Evolutionary conservation across 1,139 yeast species (phyloP), one percentile per base, ranked within the genome.

Genomic region (Pichia sp.): DNA sequence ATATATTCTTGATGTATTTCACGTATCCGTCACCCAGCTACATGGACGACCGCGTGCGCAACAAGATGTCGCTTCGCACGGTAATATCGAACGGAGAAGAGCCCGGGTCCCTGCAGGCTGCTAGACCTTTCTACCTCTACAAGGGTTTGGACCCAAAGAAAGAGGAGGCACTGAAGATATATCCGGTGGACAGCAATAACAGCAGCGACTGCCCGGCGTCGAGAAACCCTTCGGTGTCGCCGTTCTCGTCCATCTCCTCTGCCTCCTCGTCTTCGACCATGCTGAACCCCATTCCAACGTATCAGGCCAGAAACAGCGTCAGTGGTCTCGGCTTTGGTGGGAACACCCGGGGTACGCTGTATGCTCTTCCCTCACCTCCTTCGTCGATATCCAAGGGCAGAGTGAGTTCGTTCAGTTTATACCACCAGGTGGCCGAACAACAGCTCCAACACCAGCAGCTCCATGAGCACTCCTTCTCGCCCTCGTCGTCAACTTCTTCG

Each of bases 101-200:
- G n/a, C 26, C 26, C 26, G 26, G 26, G 26, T 23, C 26, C 26
- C 26, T 23, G 26, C 26, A 23, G 26, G 26, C 29, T 16, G 10
- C 51, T n/a, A 45, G 56, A 15, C 67, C 67, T 4, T 64, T 64
- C 52, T 62, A 60, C 44, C 54, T 64, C n/a, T 64, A 64, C 54
- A 62, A 62, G 55, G 56, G 56, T 3, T 51, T 55, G 19, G 47
- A 36, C 15, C 53, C 52, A 4, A 52, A 53, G 32, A 45, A 45
- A 15, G 55, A 53, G 34, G 58, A 56, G 45, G 36, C 31, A 13
- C 42, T 56, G 1, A 56, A 56, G 45, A 53, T 56, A 16, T 56
- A 53, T 41, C 58, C 56, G 6, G 36, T 46, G 8, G 23, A 42
- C 15, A 4, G 16, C 15, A 62, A 15, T 57, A 58, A 32, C 11